Conservation (phyloP, 768 basidiomycete species). For the Suillus americanus region DNA sequence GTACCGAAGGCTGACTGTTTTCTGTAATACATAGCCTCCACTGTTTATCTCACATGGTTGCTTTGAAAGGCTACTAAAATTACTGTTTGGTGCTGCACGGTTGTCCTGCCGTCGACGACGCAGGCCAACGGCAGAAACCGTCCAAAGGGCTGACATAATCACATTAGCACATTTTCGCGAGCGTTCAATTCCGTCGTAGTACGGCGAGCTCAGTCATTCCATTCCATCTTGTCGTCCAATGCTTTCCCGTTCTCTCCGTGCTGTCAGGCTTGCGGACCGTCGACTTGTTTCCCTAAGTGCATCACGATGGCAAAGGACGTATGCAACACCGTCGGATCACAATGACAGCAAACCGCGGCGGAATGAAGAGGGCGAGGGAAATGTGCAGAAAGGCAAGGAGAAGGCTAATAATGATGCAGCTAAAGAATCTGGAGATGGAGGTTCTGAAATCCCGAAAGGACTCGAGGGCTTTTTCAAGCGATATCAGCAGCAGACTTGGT, state of each 20-base stretch:
- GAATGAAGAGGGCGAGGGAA: constrained; percentile 29
- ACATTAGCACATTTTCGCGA: constrained; percentile 2
- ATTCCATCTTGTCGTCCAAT: constrained; percentile 32
- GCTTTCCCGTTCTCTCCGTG: constrained; percentile 65
- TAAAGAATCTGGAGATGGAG: constrained; percentile 29
- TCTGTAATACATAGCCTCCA: neutral
- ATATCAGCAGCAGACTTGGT: constrained; percentile 41
- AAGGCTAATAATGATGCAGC: constrained; percentile 34
- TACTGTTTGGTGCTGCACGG: neutral
- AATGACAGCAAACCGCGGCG: constrained; percentile 15
- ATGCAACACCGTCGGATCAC: constrained; percentile 47
- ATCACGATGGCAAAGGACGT: constrained; percentile 38
- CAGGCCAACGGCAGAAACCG: constrained; percentile 4
- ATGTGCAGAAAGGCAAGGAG: constrained; percentile 34
- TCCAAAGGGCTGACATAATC: constrained; percentile 7
- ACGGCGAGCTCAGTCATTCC: neutral
- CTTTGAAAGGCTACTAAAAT: neutral
- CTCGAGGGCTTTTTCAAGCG: constrained; percentile 82
- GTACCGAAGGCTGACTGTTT: constrained; percentile 4
- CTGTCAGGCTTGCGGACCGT: constrained; percentile 43
- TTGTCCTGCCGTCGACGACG: neutral
- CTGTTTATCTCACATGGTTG: neutral
- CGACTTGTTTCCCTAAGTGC: constrained; percentile 37
- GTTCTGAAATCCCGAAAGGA: constrained; percentile 55
- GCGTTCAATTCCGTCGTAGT: neutral